phyloP scores from a whole-genome alignment of 306 rosid species.

The Cajanus cajan region DNA sequence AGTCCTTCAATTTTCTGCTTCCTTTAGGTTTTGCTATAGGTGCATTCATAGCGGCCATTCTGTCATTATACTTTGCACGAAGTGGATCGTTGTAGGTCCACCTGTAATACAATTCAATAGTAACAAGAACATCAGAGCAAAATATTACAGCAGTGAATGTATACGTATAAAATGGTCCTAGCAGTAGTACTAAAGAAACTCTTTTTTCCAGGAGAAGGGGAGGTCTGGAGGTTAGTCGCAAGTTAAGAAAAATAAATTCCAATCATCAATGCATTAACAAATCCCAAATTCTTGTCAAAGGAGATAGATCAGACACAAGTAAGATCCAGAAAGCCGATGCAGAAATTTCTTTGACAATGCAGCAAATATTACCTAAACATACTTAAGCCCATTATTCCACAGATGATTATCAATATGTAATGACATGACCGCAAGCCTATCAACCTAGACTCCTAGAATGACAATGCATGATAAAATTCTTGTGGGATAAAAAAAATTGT shows the following conservation, averaged over 20 bases:
- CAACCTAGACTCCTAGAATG: not conserved
- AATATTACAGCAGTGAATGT: not conserved
- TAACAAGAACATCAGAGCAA: conserved; percentile 19
- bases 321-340: not conserved
- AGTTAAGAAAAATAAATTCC: conserved; percentile 1
- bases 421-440: not conserved
- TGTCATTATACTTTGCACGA: conserved; percentile 85
- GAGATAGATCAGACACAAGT: not conserved
- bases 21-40: conserved; percentile 80
- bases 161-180: not conserved
- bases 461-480: not conserved
- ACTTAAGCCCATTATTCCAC: not conserved
- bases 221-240: not conserved
- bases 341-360: not conserved
- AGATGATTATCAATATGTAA: not conserved
- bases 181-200: not conserved
- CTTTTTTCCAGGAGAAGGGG: not conserved
- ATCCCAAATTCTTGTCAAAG: not conserved
- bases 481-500: not conserved
- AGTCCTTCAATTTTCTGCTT: conserved; percentile 88
- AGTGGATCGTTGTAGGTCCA: conserved; percentile 99
- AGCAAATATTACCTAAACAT: not conserved
- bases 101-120: conserved; percentile 48
- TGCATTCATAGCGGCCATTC: conserved; percentile 91
- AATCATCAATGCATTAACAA: not conserved